Conservation (phyloP, 73 alveolate genomes). For the Blepharisma stoltei region DNA sequence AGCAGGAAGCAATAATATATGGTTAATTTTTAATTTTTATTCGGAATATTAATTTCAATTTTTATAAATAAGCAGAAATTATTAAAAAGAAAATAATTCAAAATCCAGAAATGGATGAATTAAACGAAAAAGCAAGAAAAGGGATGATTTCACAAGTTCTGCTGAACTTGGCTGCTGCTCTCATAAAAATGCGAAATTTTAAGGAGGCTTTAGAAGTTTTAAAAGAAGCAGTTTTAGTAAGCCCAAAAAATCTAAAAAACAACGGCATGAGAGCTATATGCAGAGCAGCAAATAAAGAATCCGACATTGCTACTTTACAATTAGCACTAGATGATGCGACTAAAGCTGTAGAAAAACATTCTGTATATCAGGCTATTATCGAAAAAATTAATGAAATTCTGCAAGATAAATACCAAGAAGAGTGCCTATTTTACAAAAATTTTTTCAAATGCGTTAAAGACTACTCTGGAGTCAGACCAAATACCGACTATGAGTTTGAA, state of each 20-base stretch:
- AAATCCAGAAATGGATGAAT: neutral
- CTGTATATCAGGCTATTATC: neutral
- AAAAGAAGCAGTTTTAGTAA: neutral
- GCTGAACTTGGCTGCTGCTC: neutral
- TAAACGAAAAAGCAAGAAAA: neutral
- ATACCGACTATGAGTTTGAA: neutral
- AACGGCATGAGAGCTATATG: neutral
- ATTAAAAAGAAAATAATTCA: too few species aligned
- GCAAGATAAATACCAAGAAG: neutral
- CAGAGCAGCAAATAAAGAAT: neutral
- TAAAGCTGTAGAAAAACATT: neutral
- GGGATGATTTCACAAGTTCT: neutral
- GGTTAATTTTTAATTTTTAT: too few species aligned
- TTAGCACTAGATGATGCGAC: neutral
- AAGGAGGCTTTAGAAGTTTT: neutral
- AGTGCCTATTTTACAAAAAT: neutral
- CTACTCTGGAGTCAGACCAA: neutral
- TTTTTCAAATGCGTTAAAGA: neutral
- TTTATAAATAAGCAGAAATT: too few species aligned
- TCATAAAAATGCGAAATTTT: neutral
- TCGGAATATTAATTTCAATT: too few species aligned
- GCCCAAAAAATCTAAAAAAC: neutral
- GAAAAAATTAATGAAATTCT: neutral
- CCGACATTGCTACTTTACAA: neutral
- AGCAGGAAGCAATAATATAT: too few species aligned